Evolutionary conservation across 305 asterid species (phyloP).

Genomic region (Caryopteris hybrid): DNA sequence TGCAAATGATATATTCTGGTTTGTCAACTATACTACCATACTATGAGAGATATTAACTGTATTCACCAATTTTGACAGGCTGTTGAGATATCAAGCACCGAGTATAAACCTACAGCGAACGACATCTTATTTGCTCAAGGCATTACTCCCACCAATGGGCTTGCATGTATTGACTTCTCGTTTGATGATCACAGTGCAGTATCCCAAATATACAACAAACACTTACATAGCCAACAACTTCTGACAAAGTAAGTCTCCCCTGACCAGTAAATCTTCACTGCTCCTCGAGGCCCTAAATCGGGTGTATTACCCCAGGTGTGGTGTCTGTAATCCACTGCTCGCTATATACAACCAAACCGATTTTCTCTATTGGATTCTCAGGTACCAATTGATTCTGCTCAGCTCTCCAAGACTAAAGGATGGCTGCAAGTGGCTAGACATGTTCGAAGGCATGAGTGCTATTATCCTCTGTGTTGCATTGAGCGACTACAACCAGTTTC

Average conservation of each 20-base stretch:
- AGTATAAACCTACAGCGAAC: slow-evolving; percentile 64
- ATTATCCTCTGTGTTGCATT: slow-evolving; percentile 57
- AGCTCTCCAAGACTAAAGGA: slow-evolving; percentile 34
- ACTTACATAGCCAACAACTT: slow-evolving; percentile 28
- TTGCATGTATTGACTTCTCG: slow-evolving; percentile 59
- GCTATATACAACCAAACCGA: not conserved
- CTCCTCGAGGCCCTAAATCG: too few relatives aligned
- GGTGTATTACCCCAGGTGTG: too few relatives aligned
- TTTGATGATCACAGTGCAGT: slow-evolving; percentile 43
- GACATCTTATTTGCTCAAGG: slow-evolving; percentile 73
- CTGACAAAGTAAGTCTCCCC: slow-evolving; percentile 40
- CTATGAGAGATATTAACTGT: not conserved
- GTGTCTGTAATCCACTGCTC: too few relatives aligned
- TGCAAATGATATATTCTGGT: not conserved
- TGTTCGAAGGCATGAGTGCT: slow-evolving; percentile 48
- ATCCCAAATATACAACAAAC: slow-evolving; percentile 37
- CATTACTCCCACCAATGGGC: slow-evolving; percentile 50
- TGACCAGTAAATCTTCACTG: too few relatives aligned
- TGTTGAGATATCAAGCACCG: slow-evolving; percentile 59
- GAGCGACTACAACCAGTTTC: slow-evolving; percentile 50
- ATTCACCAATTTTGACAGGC: slow-evolving; percentile 36
- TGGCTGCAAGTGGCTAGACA: slow-evolving; percentile 59
- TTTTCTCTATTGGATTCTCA: slow-evolving; percentile 16
- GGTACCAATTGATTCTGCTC: slow-evolving; percentile 61
- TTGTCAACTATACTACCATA: not conserved